A percentile compares a stretch with the other conserved stretches of the same genome.
phyloP scores from a whole-genome alignment of 805 yeast genomes.

The Ogataea trehaloabstinens region DNA sequence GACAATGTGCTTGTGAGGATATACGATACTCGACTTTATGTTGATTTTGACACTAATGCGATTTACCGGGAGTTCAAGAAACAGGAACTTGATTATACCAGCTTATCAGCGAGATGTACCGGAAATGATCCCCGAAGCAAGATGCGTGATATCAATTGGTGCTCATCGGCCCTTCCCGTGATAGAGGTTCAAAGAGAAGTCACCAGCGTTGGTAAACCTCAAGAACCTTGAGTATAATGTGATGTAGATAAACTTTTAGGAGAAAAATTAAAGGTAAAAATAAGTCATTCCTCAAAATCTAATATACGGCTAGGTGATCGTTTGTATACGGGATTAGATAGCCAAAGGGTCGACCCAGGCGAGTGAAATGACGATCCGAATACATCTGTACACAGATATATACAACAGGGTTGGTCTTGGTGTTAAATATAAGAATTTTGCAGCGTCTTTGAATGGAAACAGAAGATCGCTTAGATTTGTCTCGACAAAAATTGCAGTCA shows the following conservation, averaged over 20 bases:
- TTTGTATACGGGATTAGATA: too few relatives aligned
- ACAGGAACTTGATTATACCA: slow-evolving; percentile 56
- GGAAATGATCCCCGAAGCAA: slow-evolving; percentile 67
- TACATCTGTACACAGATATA: too few relatives aligned
- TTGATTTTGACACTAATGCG: slow-evolving; percentile 65
- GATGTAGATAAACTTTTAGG: too few relatives aligned
- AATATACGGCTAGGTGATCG: too few relatives aligned
- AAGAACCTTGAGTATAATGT: not conserved
- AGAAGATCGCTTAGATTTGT: not conserved
- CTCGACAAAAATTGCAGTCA: slow-evolving; percentile 48
- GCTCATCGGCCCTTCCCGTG: slow-evolving; percentile 43
- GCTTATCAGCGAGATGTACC: slow-evolving; percentile 39
- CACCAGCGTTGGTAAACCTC: not conserved
- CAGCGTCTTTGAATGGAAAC: too few relatives aligned
- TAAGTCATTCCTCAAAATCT: too few relatives aligned
- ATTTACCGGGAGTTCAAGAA: slow-evolving; percentile 77
- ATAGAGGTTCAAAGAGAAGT: slow-evolving; percentile 23
- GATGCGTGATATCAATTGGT: slow-evolving; percentile 86
- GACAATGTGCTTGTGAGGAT: slow-evolving; percentile 86
- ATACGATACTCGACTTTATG: slow-evolving; percentile 78
- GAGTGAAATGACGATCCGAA: too few relatives aligned
- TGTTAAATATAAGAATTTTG: too few relatives aligned
- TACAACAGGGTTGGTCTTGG: too few relatives aligned
- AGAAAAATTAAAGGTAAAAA: too few relatives aligned
- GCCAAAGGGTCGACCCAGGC: too few relatives aligned